A percentile compares a stretch with the other conserved stretches of the same genome.
Conservation (phyloP, 2,329 filamentous ascomycete genomes). For the Fusarium nurragi region DNA sequence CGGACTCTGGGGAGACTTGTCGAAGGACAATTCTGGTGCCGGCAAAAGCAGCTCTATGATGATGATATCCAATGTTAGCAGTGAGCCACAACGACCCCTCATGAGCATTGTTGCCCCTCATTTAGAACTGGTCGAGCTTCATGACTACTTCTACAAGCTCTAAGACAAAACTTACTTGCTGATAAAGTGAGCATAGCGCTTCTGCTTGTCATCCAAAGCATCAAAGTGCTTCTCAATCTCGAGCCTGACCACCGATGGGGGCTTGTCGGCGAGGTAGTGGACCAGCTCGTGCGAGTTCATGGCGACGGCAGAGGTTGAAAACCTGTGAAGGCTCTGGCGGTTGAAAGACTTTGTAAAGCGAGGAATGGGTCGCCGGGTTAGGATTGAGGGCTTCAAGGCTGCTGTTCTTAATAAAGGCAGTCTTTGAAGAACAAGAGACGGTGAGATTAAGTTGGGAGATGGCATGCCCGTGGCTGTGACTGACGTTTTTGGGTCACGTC, state of each 20-base stretch:
- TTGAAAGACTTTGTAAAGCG: conserved; percentile 39
- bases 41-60: conserved; percentile 74
- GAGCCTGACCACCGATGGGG: conserved; percentile 86
- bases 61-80: conserved; percentile 3
- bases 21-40: conserved; percentile 82
- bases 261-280: conserved; percentile 91
- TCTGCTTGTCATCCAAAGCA: conserved; percentile 76
- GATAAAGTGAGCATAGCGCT: conserved; percentile 91
- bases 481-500: conserved; percentile 33
- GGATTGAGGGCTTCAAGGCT: conserved; percentile 41
- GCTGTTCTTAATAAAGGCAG: conserved; percentile 47
- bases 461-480: conserved; percentile 42
- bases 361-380: conserved; percentile 37
- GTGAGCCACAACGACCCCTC: conserved; percentile 19
- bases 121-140: not conserved
- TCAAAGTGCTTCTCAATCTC: conserved; percentile 95
- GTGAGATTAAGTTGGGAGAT: conserved; percentile 47
- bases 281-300: conserved; percentile 70
- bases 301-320: conserved; percentile 49
- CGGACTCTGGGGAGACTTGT: conserved; percentile 83
- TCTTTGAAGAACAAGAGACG: conserved; percentile 50
- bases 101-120: conserved; percentile 22
- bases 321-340: conserved; percentile 41
- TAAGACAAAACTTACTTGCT: conserved; percentile 67
- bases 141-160: not conserved